Conservation (phyloP, 352 stramenopile genomes). For the Phytophthora macrochlamydospora region DNA sequence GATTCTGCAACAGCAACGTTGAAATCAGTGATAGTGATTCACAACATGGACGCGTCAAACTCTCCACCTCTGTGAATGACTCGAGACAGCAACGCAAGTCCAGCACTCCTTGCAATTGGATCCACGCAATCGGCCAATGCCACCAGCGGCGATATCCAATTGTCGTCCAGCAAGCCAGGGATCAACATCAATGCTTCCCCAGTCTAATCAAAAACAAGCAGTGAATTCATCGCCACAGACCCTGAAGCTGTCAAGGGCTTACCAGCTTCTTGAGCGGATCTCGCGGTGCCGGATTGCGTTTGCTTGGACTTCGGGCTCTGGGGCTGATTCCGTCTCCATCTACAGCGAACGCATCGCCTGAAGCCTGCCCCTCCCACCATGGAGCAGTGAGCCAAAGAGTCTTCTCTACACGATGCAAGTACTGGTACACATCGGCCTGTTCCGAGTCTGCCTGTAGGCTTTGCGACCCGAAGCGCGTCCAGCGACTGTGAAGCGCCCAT, state of each 20-base stretch:
- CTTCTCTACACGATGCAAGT: conserved; percentile 50
- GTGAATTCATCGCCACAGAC: neutral
- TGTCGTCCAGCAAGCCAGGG: conserved; percentile 63
- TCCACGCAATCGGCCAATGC: conserved; percentile 61
- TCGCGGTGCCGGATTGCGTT: conserved; percentile 15
- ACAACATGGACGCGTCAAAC: neutral
- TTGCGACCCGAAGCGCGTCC: conserved; percentile 44
- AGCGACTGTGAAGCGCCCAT: conserved; percentile 64
- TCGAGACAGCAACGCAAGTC: conserved; percentile 55
- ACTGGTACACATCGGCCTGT: conserved; percentile 46
- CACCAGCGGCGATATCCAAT: conserved; percentile 68
- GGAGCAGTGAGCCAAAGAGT: conserved; percentile 44
- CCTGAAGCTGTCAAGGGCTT: neutral
- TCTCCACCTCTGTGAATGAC: conserved; percentile 48
- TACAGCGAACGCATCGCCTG: neutral
- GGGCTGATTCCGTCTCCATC: neutral
- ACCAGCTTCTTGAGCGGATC: conserved; percentile 34
- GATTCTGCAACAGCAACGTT: conserved; percentile 27
- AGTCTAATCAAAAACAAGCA: conserved; percentile 29
- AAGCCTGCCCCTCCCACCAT: conserved; percentile 28
- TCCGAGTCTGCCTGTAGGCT: conserved; percentile 36
- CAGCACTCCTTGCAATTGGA: conserved; percentile 47
- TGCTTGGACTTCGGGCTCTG: conserved; percentile 1
- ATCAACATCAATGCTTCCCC: conserved; percentile 55
- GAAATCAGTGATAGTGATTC: neutral